Evolutionary conservation across 164 flowering plant species (phyloP).

Genomic region (Protea cynaroides): DNA sequence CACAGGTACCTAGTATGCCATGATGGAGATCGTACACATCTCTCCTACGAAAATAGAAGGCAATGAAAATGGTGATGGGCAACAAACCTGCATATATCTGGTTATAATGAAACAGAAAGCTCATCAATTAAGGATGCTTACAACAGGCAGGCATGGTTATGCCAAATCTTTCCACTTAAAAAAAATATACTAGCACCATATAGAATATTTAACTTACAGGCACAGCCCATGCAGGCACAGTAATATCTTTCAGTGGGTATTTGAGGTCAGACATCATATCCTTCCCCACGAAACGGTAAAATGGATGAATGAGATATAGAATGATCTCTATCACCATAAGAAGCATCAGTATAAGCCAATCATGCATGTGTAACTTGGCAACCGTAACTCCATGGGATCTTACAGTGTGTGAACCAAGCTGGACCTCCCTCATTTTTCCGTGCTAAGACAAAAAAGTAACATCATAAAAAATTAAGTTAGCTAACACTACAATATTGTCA

Average conservation of each 20-base stretch:
- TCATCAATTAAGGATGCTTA: background rate
- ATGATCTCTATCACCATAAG: slow-evolving; percentile 10
- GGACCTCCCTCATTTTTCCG: slow-evolving; percentile 20
- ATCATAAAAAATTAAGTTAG: background rate
- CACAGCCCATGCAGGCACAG: slow-evolving; percentile 37
- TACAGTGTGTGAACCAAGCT: slow-evolving; percentile 23
- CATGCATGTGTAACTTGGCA: slow-evolving; percentile 23
- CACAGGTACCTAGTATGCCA: slow-evolving; percentile 46
- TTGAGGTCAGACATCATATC: slow-evolving; percentile 22
- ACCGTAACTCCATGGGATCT: slow-evolving; percentile 20
- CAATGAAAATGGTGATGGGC: slow-evolving; percentile 43
- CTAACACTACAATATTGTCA: background rate
- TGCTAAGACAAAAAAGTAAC: slow-evolving; percentile 1
- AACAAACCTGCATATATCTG: slow-evolving; percentile 47
- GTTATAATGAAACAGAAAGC: slow-evolving; percentile 4
- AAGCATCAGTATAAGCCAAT: slow-evolving; percentile 19
- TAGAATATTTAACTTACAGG: slow-evolving; percentile 21
- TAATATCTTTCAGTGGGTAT: slow-evolving; percentile 26
- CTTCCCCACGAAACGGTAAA: slow-evolving; percentile 22
- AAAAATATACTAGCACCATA: background rate
- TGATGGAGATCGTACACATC: slow-evolving; percentile 81
- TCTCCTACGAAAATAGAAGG: slow-evolving; percentile 47
- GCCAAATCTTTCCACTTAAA: background rate
- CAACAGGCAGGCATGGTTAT: background rate
- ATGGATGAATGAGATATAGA: slow-evolving; percentile 17